Base-by-base conservation (phyloP, 2,329 filamentous ascomycete species). In the Fusarium nematophilum region DNA sequence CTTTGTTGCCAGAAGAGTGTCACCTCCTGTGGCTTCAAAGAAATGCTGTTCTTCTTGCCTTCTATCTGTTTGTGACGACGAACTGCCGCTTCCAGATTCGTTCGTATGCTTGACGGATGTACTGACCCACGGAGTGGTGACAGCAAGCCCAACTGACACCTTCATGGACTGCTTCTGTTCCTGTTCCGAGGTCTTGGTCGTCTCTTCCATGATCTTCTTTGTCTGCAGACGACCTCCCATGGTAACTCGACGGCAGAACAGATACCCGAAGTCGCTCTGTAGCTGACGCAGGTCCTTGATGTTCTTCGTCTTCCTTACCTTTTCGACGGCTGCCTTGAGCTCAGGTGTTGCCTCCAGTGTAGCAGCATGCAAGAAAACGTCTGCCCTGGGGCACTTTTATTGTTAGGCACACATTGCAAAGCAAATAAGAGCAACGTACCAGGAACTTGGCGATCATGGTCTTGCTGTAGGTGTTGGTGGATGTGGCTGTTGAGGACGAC, bases 1-100 rank as follows among this genome's bases (percentile, higher is more conserved):
- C n/a, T 47, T 47, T 5, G 43, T 47, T 14, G 43, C 31, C 4
- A 37, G n/a, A 23, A 47, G 23, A 4, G 43, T 47, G 8, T 47
- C 43, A 11, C 43, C 43, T 8, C 43, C 43, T 3, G 25, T 25
- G 1, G 43, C 31, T n/a, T 47, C 43, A 37, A 47, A 47, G n/a
- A 47, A 21, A 26, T 17, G 17, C n/a, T n/a, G 13, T 18, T 47
- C 43, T 9, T 47, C 17, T 4, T 47, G 30, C 5, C 8, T 30
- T 18, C 15, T 23, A 9, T 27, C 17, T 5, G 39, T 25, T 13
- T 26, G 9, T 9, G 18, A 18, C 3, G 7, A 18, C 9, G n/a
- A 17, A 4, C 26, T 42, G 11, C 23, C 39, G 7, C 39, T 27
- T 2, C 39, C 36, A 13, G 17, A 21, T 4, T 30, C 39, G 9